Percentiles rank a stretch among this genome's conserved stretches.
Conservation (phyloP, 768 basidiomycete genomes). For the Pholiota molesta region DNA sequence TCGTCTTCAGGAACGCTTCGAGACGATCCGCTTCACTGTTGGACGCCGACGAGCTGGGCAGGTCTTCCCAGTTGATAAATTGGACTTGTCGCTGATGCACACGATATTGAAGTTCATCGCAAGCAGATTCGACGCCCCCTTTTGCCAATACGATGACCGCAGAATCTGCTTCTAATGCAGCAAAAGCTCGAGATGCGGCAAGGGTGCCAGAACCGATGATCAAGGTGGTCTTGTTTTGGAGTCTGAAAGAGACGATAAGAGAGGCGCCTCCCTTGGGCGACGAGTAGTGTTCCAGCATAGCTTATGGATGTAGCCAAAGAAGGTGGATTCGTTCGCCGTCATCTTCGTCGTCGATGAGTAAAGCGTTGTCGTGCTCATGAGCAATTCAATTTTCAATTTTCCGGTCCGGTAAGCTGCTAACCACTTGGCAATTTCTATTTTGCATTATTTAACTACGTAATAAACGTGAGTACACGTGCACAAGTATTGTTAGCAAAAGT, state of each 20-base stretch:
- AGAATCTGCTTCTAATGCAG: conserved; percentile 81
- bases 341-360: not conserved
- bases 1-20: conserved; percentile 45
- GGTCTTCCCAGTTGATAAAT: conserved; percentile 56
- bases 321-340: not conserved
- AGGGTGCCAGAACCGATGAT: conserved; percentile 80
- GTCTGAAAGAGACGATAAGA: conserved; percentile 75
- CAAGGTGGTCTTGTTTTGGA: conserved; percentile 55
- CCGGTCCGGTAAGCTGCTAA: no score
- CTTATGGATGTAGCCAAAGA: conserved; percentile 3
- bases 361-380: conserved; percentile 18
- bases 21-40: conserved; percentile 46
- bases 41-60: conserved; percentile 39
- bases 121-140: conserved; percentile 51
- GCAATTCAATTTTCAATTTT: conserved; percentile 10
- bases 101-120: conserved; percentile 75
- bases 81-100: conserved; percentile 55
- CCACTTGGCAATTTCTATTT: no score
- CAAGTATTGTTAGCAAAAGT: no score
- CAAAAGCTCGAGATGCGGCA: conserved; percentile 83
- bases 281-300: conserved; percentile 20
- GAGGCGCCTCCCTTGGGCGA: conserved; percentile 58
- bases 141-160: conserved; percentile 65
- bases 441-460: no score
- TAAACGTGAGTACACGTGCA: no score